Evolutionary conservation across 306 rosid genomes (phyloP), one percentile per base, ranked within the genome.

Genomic region (Dicorynia guianensis): DNA sequence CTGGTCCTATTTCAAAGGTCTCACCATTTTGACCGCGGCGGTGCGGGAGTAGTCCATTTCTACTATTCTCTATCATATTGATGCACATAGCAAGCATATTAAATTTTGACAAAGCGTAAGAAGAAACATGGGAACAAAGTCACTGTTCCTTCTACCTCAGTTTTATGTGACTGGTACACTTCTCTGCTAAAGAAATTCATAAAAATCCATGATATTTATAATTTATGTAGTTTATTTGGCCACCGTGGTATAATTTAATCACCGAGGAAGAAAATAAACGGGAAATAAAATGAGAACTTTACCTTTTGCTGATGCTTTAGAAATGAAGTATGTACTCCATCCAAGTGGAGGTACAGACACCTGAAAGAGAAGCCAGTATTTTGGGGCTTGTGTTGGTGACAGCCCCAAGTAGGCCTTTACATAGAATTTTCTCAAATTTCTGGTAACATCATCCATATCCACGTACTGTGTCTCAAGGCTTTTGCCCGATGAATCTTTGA

Each of bases 261-360:
- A 70, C 5, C 9, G n/a, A 58, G 39, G 13, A 57, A 13, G 58
- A 18, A 10, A 17, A 4, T 5, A 15, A 60, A 67, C 18, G 49
- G 8, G 4, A 5, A 7, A 55, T 7, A 58, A 62, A 11, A 48
- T 39, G 50, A 53, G 74, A 78, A 44, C 15, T 50, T 14, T 81
- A 88, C 97, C 87, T 80, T 77, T 79, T 49, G 65, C 82, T 7
- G 71, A 3, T 74, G 66, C 86, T 66, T 78, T 86, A 42, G 94
- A 89, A 66, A 94, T 78, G 85, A 94, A 90, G 87, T 85, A 94
- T 0, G 97, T 90, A 61, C 84, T 87, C 98, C 98, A 94, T 63
- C 98, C 98, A 68, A 94, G 88, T 56, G 97, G 94, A 8, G 84
- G 93, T 39, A 94, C 87, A 30, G 96, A 84, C 1, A 52, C 98